Base-by-base conservation (phyloP, 371 early-diverging fungal genomes). In the Coemansia sp. region DNA sequence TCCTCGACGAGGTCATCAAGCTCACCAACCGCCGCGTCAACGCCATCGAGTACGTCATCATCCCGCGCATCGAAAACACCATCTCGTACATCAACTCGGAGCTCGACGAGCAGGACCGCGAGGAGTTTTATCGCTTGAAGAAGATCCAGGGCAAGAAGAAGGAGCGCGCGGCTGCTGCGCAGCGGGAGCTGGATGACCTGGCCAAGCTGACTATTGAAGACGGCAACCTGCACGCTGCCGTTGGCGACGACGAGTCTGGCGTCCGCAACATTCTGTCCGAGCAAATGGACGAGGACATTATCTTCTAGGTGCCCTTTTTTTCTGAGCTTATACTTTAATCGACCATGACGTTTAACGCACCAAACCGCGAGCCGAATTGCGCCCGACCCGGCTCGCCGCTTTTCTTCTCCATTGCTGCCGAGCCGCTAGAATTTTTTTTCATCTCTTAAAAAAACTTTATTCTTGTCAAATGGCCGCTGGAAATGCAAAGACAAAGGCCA, bases 51-150 rank as follows among this genome's bases (percentile, higher is more conserved):
- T 93, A 94, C 78, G 94, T 98, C 43, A 93, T 99, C 68, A 99
- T 99, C 63, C 99, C 99, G 39, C 90, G 91, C 58, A 88, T 97
- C 60, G 97, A 99, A 74, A 99, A 98, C 83, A 99, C 99, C 49
- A 95, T 99, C 76, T 86, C 85, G 67, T 97, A 95, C 78, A 97
- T 99, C 66, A 88, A 88, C 51, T 93, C 97, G 33, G 99, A 99
- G 81, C 86, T 99, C 56, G 99, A 99, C 75, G 99, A 99, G 79
- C 92, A 92, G 83, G 99, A 99, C 77, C 88, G 99, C 78, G 99
- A 99, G 81, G 99, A 99, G 72, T 99, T 99, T 82, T 99, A 95
- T 79, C 84, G 97, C 72, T 81, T 98, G 69, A 98, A 98, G 82
- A 98, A 97, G 81, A 92, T 98, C 34, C 99, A 98, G 80, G 89